phyloP scores from a whole-genome alignment of 1,139 yeast species.

The Diutina rugosa region DNA sequence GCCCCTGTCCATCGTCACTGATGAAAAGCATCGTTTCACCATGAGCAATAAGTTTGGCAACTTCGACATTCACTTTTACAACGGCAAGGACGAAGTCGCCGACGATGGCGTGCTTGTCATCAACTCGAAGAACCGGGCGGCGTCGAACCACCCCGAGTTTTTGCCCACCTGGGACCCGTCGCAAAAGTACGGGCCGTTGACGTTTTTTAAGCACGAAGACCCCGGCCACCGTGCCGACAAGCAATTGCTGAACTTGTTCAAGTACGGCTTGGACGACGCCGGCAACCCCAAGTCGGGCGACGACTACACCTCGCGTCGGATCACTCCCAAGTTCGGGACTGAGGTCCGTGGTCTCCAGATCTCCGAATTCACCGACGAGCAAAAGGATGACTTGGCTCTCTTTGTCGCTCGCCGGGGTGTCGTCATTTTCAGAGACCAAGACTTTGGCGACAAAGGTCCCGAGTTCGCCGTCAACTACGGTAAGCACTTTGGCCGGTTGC shows the following conservation, averaged over 20 bases:
- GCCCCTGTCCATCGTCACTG: background rate
- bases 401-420: slow-evolving; percentile 57
- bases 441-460: slow-evolving; percentile 46
- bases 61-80: slow-evolving; percentile 16
- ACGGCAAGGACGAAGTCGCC: slow-evolving; percentile 14
- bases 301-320: slow-evolving; percentile 7
- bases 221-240: slow-evolving; percentile 48
- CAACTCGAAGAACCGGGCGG: slow-evolving; percentile 11
- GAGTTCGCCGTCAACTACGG: slow-evolving; percentile 42
- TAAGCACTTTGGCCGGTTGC: slow-evolving; percentile 52
- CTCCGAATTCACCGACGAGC: slow-evolving; percentile 35
- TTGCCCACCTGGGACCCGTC: slow-evolving; percentile 39
- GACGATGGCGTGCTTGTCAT: slow-evolving; percentile 17
- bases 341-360: slow-evolving; percentile 50
- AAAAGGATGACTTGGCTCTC: slow-evolving; percentile 53
- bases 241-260: slow-evolving; percentile 36
- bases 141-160: slow-evolving; percentile 19
- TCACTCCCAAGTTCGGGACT: slow-evolving; percentile 58
- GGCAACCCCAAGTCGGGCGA: background rate
- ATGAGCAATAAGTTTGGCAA: slow-evolving; percentile 8
- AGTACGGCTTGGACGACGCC: slow-evolving; percentile 11
- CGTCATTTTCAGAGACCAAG: slow-evolving; percentile 55
- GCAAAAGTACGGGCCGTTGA: slow-evolving; percentile 30
- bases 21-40: background rate
- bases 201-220: slow-evolving; percentile 36